Percentiles rank a stretch among this genome's conserved stretches.
Evolutionary conservation across 1,284 basidiomycete species (phyloP).

Genomic region (Marasmius oreades): DNA sequence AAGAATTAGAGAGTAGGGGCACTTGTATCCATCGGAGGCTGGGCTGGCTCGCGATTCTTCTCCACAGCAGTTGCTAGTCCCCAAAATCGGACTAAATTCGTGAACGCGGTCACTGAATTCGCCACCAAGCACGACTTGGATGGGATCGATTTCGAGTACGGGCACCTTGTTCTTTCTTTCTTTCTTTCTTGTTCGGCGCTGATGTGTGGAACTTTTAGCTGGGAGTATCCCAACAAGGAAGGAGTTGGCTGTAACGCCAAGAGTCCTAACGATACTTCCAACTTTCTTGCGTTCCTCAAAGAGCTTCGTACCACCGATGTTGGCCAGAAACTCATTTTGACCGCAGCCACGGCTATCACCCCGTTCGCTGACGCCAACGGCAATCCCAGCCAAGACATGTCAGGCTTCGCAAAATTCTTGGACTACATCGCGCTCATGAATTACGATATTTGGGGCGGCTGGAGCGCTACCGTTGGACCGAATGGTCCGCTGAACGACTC

Average conservation of each 20-base stretch:
- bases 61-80: conserved; percentile 67
- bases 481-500: conserved; percentile 78
- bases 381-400: conserved; percentile 62
- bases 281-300: conserved; percentile 73
- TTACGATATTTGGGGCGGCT: conserved; percentile 81
- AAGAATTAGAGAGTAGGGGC: conserved; percentile 57
- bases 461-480: conserved; percentile 37
- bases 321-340: conserved; percentile 59
- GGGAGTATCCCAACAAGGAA: conserved; percentile 75
- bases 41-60: conserved; percentile 79
- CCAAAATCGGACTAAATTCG: conserved; percentile 63
- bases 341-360: conserved; percentile 66
- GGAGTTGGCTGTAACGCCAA: conserved; percentile 69
- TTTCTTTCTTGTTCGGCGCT: not conserved
- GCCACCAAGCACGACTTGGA: conserved; percentile 68
- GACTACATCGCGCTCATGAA: conserved; percentile 85
- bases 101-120: conserved; percentile 57
- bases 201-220: conserved; percentile 42
- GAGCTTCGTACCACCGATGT: conserved; percentile 46
- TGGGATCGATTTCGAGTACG: conserved; percentile 83
- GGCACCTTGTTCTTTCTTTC: not conserved
- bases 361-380: conserved; percentile 68
- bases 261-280: conserved; percentile 58
- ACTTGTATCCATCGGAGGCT: conserved; percentile 82
- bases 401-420: conserved; percentile 63